These are phyloP conservation scores for Xylariaceae sp. DNA, from an alignment of 2,329 filamentous ascomycete species.

Conservation along the genomic window DNA sequence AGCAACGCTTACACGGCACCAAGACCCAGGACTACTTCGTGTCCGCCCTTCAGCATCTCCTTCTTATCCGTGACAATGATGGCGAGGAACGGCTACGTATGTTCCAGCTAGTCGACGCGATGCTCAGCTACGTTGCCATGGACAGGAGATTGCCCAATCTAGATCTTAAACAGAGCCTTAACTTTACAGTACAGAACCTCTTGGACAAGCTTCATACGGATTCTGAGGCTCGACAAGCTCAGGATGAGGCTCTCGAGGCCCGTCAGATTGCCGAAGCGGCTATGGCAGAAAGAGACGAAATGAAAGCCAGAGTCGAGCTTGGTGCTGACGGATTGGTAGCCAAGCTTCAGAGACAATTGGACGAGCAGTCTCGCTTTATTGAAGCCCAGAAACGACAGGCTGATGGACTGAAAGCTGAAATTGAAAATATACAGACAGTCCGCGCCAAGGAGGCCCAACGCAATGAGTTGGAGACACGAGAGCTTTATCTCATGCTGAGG, in stretches of 20 bases:
- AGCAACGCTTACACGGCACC: constrained; percentile 74
- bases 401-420: constrained; percentile 81
- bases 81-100: constrained; percentile 87
- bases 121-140: constrained; percentile 99
- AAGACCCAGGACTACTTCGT: constrained; percentile 93
- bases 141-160: constrained; percentile 91
- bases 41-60: constrained; percentile 88
- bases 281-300: constrained; percentile 93
- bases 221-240: constrained; percentile 84
- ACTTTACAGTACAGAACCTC: constrained; percentile 93
- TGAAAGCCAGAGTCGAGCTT: constrained; percentile 80
- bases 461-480: constrained; percentile 91
- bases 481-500: constrained; percentile 95
- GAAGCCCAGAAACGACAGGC: constrained; percentile 82
- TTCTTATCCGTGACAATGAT: constrained; percentile 87
- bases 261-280: constrained; percentile 92
- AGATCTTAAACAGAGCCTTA: constrained; percentile 95
- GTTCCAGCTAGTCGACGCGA: constrained; percentile 97
- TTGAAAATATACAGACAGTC: constrained; percentile 79
- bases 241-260: constrained; percentile 85
- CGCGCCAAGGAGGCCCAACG: constrained; percentile 87
- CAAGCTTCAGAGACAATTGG: constrained; percentile 88
- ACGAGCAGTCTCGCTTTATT: constrained; percentile 86
- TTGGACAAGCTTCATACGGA: constrained; percentile 96
- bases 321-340: constrained; percentile 90